Base-by-base conservation (phyloP, 225 moss, liverwort and hornwort genomes). In the Takakia lepidozioides region DNA sequence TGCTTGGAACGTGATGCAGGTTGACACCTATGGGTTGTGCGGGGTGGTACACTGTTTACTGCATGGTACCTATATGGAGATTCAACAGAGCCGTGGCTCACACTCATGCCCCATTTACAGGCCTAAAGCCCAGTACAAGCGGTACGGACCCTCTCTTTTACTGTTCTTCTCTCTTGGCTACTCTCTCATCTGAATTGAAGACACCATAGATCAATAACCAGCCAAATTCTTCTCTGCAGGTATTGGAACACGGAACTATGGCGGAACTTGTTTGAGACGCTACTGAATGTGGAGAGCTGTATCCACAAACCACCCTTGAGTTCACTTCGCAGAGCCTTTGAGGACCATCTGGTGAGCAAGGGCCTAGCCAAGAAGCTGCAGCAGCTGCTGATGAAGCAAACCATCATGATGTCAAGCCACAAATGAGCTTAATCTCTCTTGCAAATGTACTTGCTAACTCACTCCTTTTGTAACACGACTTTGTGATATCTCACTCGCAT, bases 1-100 rank as follows among this genome's bases (percentile, higher is more conserved):
- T n/a, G n/a, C n/a, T 47, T 46, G 32, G 20, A 26, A 35, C 25
- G 11, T 66, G 51, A 23, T 38, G 29, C 78, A 93, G 93, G 83
- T 87, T 51, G 98, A 98, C 60, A 91, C 81, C 0, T 98, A 80
- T 52, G 91, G 87, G 16, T 60, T 98, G 29, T 98, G 91, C 64
- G 87, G 80, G 23, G 91, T 91, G 35, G 85, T 72, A 20, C 98
- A 98, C 46, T 98, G 91, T 44, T 71, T 98, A 59, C 78, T 98
- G 21, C 83, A 91, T 51, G 91, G 87, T 25, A 85, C 22, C 53
- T 98, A 98, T 45, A 87, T 98, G 98, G 87, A 91, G 64, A 46
- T 91, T 30, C 77, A 91, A 53, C 91, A 87, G 59, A 37, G 51
- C 46, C 25, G 38, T 17, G 66, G 20, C 49, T 66, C 56, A 10